Base-by-base conservation (phyloP, 2,329 filamentous ascomycete species). In the Trichoderma sp. region DNA sequence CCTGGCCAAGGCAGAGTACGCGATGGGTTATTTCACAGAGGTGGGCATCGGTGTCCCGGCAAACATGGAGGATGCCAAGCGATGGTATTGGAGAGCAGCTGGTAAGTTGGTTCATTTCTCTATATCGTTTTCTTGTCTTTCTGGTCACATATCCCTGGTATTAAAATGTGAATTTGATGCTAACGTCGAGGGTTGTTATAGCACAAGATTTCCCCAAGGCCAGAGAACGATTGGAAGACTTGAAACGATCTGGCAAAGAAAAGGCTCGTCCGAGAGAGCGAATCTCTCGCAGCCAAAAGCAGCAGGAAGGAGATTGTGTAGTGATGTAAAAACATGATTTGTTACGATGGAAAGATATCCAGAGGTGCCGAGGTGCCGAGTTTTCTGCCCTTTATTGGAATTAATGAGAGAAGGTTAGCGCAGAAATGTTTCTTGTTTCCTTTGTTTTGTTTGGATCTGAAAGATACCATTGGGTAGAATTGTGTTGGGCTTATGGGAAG, bases 51-150 rank as follows among this genome's bases (percentile, higher is more conserved):
- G 96, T 34, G 90, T 93, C 72, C 85, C 90, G 18, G 89, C 91
- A 10, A 96, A 95, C 78, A 76, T 97, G 74, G 96, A 99, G 75
- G 96, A 98, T 81, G 96, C 95, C 26, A 97, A 97, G 85, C 88
- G 94, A 74, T 99, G 96, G 96, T 99, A 99, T 81, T 97, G 94
- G 87, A 87, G 95, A 79, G 94, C 96, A 80, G 96, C 96, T 77
- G 92, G 95, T 97, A 85, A 89, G 93, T 89, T 59, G 16, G 7
- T 55, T 60, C 11, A 64, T 14, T 30, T 32, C 28, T 39, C 8
- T 26, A 46, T 30, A 24, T 14, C 18, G 4, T 56, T 34, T 16
- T 26, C 34, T 63, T 16, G 37, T 30, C 66, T 6, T 58, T 21
- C n/a, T 10, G 10, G 21, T 34, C 18, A 34, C 32, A 37, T n/a